A percentile compares a stretch with the other conserved stretches of the same genome.
Evolutionary conservation across 768 basidiomycete species (phyloP).

Genomic region (Lactarius vividus): DNA sequence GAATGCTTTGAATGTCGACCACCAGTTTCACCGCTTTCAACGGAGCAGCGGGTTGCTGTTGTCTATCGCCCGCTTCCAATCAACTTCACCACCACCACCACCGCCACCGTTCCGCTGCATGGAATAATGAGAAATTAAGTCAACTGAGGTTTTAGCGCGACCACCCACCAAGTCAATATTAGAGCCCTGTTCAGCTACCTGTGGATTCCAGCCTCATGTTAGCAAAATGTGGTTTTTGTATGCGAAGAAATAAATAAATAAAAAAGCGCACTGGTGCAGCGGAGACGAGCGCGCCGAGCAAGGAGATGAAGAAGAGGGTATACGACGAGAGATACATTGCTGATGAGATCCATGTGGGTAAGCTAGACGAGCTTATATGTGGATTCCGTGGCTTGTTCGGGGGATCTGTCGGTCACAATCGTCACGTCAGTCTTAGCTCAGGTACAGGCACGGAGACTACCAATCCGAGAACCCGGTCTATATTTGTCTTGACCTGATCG

Average conservation of each 20-base stretch:
- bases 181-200: not conserved
- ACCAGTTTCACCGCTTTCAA: not conserved
- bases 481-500: not conserved
- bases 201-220: not conserved
- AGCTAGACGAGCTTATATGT: constrained; percentile 2
- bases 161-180: constrained; percentile 2
- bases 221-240: not conserved
- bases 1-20: not conserved
- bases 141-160: not conserved
- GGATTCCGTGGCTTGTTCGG: not conserved
- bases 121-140: not conserved
- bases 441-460: not conserved
- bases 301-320: not conserved
- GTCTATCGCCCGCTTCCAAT: constrained; percentile 13
- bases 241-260: not conserved
- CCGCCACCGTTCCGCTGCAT: not conserved
- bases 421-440: not conserved
- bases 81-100: not conserved
- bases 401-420: not conserved
- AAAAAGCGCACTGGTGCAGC: constrained; percentile 9
- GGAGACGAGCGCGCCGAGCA: constrained; percentile 2
- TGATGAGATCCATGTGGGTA: not conserved
- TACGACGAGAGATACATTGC: constrained; percentile 10
- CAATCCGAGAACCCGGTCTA: not conserved
- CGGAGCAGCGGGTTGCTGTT: not conserved